A percentile compares a stretch with the other conserved stretches of the same genome.
phyloP scores from a whole-genome alignment of 495 filamentous ascomycete species.

The Hypomontagnella monticulosa region DNA sequence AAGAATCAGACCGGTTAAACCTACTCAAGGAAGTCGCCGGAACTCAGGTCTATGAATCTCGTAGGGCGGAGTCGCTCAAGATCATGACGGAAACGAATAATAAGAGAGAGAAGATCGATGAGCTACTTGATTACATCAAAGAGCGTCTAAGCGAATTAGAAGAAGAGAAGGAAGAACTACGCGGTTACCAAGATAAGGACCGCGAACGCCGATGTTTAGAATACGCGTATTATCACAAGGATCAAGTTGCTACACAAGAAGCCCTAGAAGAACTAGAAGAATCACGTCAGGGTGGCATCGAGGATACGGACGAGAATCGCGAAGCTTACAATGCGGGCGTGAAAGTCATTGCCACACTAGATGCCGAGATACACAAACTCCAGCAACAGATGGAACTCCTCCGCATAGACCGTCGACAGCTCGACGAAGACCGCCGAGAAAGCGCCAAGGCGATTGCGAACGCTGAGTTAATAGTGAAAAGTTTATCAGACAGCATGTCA shows the following conservation, averaged over 20 bases:
- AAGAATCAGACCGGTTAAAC: constrained; percentile 86
- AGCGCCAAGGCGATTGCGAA: constrained; percentile 79
- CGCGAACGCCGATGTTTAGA: constrained; percentile 90
- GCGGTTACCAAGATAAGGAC: constrained; percentile 93
- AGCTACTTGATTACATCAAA: constrained; percentile 88
- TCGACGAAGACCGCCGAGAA: constrained; percentile 90
- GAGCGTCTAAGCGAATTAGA: constrained; percentile 89
- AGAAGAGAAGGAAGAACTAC: constrained; percentile 95
- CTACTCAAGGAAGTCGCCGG: constrained; percentile 97
- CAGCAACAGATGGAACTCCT: constrained; percentile 86
- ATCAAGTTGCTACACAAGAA: constrained; percentile 79
- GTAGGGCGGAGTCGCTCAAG: constrained; percentile 87
- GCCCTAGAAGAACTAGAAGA: constrained; percentile 87
- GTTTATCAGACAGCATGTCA: constrained; percentile 79
- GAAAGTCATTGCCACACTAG: constrained; percentile 78
- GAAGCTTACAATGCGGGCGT: constrained; percentile 82
- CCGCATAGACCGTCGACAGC: constrained; percentile 83
- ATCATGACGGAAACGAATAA: constrained; percentile 98
- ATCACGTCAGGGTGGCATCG: constrained; percentile 78
- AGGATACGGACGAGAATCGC: constrained; percentile 82
- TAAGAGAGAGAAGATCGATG: constrained; percentile 94
- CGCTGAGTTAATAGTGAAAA: constrained; percentile 84
- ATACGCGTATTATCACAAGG: constrained; percentile 91
- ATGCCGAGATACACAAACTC: constrained; percentile 78
- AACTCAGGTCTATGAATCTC: constrained; percentile 94